Conservation (phyloP, 306 rosid species). For the Vigna angularis region DNA sequence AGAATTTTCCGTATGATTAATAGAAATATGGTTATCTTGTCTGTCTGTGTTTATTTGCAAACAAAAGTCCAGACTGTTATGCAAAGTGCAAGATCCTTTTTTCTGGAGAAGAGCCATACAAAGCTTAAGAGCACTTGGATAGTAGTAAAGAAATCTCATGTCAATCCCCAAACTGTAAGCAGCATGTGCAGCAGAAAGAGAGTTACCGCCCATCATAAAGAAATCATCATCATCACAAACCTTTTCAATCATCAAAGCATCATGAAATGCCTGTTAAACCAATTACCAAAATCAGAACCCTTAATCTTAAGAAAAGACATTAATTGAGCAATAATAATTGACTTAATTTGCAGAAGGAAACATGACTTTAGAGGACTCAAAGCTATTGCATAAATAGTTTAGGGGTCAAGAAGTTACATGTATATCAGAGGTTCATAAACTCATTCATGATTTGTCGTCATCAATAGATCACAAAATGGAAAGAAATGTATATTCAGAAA, state of each 20-base stretch:
- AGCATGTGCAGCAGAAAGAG: constrained; percentile 90
- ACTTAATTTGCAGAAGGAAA: constrained; percentile 24
- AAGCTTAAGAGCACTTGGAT: constrained; percentile 74
- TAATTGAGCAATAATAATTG: background rate
- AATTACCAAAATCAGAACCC: constrained; percentile 32
- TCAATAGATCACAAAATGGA: constrained; percentile 27
- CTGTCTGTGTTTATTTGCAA: constrained; percentile 44
- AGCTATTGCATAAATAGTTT: constrained; percentile 19
- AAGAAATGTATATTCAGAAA: background rate
- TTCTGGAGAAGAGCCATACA: constrained; percentile 69
- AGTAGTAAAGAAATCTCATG: constrained; percentile 72
- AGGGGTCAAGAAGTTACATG: constrained; percentile 27
- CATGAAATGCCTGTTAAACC: constrained; percentile 70
- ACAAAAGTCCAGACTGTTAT: constrained; percentile 49
- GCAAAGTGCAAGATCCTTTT: constrained; percentile 53
- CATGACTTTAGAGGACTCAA: constrained; percentile 6
- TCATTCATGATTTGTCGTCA: constrained; percentile 7
- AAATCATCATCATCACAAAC: constrained; percentile 76
- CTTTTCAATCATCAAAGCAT: constrained; percentile 68
- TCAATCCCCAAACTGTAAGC: constrained; percentile 77
- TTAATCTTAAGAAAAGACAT: constrained; percentile 17
- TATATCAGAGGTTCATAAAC: constrained; percentile 16
- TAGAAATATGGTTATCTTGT: constrained; percentile 38
- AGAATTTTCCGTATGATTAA: constrained; percentile 46
- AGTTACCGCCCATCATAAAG: constrained; percentile 85